Conservation (phyloP, 352 stramenopile genomes). For the Phytophthora kernoviae region DNA sequence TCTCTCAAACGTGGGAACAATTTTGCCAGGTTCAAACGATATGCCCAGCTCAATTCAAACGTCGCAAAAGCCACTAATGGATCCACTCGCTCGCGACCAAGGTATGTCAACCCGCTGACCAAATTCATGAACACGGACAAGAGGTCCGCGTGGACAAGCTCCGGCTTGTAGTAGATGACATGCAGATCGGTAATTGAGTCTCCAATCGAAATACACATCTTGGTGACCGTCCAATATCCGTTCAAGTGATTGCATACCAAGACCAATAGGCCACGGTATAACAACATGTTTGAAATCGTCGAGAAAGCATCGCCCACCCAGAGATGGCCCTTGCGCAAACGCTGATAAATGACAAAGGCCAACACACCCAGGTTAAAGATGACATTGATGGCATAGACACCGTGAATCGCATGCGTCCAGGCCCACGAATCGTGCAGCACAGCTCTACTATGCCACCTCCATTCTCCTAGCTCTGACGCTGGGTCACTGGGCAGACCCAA, state of each 20-base stretch:
- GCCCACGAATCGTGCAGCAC: constrained; percentile 50
- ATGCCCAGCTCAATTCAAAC: constrained; percentile 30
- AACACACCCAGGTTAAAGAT: constrained; percentile 34
- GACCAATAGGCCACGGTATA: constrained; percentile 35
- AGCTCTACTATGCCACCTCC: constrained; percentile 27
- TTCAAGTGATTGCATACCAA: constrained; percentile 36
- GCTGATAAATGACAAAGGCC: constrained; percentile 35
- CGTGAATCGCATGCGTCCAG: constrained; percentile 43
- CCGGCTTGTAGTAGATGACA: constrained; percentile 28
- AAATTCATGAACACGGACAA: constrained; percentile 37
- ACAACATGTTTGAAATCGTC: constrained; percentile 31
- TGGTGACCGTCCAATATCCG: constrained; percentile 37
- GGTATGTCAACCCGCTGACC: constrained; percentile 19
- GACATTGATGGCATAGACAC: constrained; percentile 25
- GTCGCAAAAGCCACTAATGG: constrained; percentile 26
- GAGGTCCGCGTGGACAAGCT: constrained; percentile 40
- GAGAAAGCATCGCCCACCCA: constrained; percentile 51
- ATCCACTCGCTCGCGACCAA: constrained; percentile 30
- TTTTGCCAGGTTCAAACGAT: constrained; percentile 16
- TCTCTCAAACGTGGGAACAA: constrained; percentile 17
- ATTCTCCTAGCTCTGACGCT: constrained; percentile 15
- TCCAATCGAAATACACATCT: constrained; percentile 28
- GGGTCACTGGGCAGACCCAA: constrained; percentile 32
- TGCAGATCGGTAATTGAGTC: constrained; percentile 19
- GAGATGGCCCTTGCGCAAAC: constrained; percentile 26